These are phyloP conservation scores for Trametes cinnabarina DNA, from an alignment of 768 basidiomycete species.

Conservation along the genomic window DNA sequence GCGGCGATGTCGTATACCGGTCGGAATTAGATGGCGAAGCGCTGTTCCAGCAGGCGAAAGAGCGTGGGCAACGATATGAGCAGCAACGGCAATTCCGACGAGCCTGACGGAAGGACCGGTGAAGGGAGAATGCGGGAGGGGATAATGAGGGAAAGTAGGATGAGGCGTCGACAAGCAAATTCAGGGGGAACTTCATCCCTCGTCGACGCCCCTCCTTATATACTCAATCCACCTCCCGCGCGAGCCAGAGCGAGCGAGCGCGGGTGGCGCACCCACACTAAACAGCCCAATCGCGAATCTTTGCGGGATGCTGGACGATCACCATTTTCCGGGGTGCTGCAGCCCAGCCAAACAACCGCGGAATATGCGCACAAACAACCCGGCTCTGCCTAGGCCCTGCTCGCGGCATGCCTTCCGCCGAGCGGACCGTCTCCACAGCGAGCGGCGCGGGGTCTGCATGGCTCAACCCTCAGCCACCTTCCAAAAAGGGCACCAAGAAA, in stretches of 20 bases:
- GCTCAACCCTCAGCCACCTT: background rate
- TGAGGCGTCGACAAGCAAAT: background rate
- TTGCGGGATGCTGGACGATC: background rate
- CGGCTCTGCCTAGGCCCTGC: background rate
- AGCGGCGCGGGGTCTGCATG: background rate
- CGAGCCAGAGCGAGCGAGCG: background rate
- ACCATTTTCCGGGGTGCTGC: background rate
- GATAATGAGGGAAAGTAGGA: background rate
- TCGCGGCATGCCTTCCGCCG: background rate
- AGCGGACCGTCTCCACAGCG: background rate
- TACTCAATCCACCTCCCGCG: background rate
- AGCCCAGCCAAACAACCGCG: background rate
- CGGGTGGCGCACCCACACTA: background rate
- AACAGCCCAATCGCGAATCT: background rate
- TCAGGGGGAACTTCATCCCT: background rate
- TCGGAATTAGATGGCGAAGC: background rate
- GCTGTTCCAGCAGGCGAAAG: slow-evolving; percentile 6
- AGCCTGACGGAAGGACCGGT: background rate
- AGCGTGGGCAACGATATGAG: background rate
- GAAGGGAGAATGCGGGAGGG: background rate
- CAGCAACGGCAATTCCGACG: background rate
- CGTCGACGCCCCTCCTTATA: background rate
- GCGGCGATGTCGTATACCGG: background rate
- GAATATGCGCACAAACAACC: too few relatives aligned
- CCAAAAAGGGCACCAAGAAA: background rate